phyloP scores from a whole-genome alignment of 2,329 filamentous ascomycete species.

The Verticillium tricorpus region DNA sequence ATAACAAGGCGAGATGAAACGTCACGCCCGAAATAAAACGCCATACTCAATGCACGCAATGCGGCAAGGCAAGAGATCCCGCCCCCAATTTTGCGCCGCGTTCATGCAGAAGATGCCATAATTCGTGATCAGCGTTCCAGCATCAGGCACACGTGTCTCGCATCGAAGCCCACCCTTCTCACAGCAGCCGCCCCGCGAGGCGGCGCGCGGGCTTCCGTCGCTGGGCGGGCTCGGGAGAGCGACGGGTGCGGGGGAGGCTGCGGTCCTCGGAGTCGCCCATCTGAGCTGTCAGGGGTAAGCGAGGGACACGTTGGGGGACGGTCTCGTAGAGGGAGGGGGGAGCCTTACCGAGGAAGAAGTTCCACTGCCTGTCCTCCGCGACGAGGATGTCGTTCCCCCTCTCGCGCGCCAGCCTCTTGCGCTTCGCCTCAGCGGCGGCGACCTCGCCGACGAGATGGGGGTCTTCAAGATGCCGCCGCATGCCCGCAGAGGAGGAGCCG shows the following conservation, averaged over 20 bases:
- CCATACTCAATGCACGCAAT: not conserved
- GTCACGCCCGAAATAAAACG: not conserved
- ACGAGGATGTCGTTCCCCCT: conserved; percentile 49
- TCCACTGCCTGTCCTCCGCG: conserved; percentile 55
- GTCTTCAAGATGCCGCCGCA: conserved; percentile 55
- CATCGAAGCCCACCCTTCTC: not conserved
- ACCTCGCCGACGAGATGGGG: conserved; percentile 63
- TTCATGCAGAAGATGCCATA: not conserved
- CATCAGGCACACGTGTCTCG: not conserved
- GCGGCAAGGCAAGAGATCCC: not conserved
- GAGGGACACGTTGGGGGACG: not conserved
- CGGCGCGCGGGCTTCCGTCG: conserved; percentile 36
- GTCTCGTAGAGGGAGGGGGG: not conserved
- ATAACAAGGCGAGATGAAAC: not conserved
- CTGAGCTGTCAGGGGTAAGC: conserved; percentile 33
- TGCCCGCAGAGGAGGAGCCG: conserved; percentile 30
- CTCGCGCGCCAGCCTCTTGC: conserved; percentile 54
- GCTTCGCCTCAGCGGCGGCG: conserved; percentile 53
- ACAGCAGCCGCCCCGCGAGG: conserved; percentile 27
- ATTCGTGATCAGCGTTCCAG: not conserved
- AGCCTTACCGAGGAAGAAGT: conserved; percentile 53
- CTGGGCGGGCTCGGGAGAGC: conserved; percentile 25
- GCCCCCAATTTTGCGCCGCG: not conserved
- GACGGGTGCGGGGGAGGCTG: conserved; percentile 39
- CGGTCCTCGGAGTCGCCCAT: conserved; percentile 46